A percentile compares a stretch with the other conserved stretches of the same genome.
Evolutionary conservation across 139 green algal species (phyloP).

Genomic region (Picochlorum costavermella): DNA sequence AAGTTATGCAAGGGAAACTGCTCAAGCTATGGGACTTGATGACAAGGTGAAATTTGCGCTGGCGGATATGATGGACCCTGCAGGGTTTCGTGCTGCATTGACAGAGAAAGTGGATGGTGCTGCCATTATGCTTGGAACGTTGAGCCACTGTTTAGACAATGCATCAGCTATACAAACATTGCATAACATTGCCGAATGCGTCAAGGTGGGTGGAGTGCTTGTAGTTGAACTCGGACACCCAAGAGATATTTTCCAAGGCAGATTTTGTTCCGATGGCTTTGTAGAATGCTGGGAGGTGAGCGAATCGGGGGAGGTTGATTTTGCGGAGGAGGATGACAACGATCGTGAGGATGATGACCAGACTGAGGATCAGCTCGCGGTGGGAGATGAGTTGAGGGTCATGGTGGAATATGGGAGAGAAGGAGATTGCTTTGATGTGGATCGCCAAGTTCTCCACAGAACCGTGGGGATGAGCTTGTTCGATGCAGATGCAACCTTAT

Average conservation of each 20-base stretch:
- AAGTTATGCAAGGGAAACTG: slow-evolving; percentile 7
- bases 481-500: slow-evolving; percentile 8
- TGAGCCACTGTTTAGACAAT: slow-evolving; percentile 29
- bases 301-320: slow-evolving; percentile 7
- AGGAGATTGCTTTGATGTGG: slow-evolving; percentile 25
- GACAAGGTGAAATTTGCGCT: slow-evolving; percentile 16
- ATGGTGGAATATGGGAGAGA: slow-evolving; percentile 34
- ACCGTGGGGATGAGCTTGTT: slow-evolving; percentile 27
- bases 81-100: neutral
- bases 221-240: slow-evolving; percentile 27
- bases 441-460: slow-evolving; percentile 23
- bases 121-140: slow-evolving; percentile 24
- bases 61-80: slow-evolving; percentile 19
- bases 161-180: slow-evolving; percentile 20
- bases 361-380: neutral
- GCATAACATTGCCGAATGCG: slow-evolving; percentile 8
- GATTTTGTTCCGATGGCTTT: slow-evolving; percentile 14
- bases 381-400: slow-evolving; percentile 5
- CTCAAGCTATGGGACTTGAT: slow-evolving; percentile 4
- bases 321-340: slow-evolving; percentile 1
- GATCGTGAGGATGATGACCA: neutral
- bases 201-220: slow-evolving; percentile 21
- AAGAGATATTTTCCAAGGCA: slow-evolving; percentile 21
- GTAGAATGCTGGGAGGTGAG: slow-evolving; percentile 25
- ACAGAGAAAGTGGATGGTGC: slow-evolving; percentile 11